Conservation (phyloP, 306 rosid genomes). For the Sindora glabra region DNA sequence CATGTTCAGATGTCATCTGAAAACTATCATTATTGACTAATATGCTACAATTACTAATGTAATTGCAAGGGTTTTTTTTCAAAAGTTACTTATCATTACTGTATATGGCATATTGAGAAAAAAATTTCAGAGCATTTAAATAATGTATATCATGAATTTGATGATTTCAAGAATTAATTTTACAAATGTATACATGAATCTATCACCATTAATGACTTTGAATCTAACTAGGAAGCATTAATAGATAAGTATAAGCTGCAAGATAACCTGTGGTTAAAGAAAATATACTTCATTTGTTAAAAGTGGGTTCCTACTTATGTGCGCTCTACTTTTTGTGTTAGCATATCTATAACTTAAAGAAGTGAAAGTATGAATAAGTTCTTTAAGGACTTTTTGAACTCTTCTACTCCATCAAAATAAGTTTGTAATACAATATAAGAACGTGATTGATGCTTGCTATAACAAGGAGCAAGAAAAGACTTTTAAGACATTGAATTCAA, state of each 20-base stretch:
- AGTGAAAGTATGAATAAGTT: not conserved
- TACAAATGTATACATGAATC: not conserved
- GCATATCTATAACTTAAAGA: too few relatives aligned
- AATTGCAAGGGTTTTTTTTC: not conserved
- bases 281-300: not conserved
- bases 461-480: too few relatives aligned
- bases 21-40: too few relatives aligned
- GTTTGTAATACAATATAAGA: too few relatives aligned
- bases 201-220: not conserved
- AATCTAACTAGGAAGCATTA: not conserved
- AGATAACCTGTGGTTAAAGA: not conserved
- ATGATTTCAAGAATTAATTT: not conserved
- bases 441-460: too few relatives aligned
- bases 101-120: not conserved
- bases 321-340: not conserved
- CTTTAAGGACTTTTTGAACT: not conserved
- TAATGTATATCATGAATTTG: too few relatives aligned
- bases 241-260: not conserved
- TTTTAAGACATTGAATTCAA: too few relatives aligned
- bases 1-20: too few relatives aligned
- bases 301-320: not conserved
- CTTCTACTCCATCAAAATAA: not conserved
- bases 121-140: too few relatives aligned
- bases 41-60: too few relatives aligned
- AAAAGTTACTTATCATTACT: not conserved